A percentile compares a stretch with the other conserved stretches of the same genome.
These are phyloP conservation scores for Xylariaceae sp. DNA, from an alignment of 2,329 filamentous ascomycete species.

Conservation along the genomic window DNA sequence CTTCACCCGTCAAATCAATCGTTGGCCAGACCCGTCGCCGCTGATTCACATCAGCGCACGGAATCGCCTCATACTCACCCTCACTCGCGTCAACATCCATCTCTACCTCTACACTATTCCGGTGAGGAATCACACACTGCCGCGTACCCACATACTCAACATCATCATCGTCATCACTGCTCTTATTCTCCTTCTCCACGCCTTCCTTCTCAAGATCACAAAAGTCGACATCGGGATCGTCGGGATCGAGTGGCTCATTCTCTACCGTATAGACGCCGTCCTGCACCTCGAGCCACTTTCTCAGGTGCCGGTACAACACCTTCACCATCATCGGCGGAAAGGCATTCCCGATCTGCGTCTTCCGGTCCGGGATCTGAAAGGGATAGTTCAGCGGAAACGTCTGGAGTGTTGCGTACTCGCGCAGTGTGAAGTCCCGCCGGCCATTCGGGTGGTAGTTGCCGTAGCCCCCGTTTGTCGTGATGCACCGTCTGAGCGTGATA, in stretches of 20 bases:
- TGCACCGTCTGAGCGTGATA: conserved; percentile 47
- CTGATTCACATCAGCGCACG: conserved; percentile 16
- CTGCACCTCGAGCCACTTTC: conserved; percentile 40
- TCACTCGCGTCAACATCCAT: conserved; percentile 23
- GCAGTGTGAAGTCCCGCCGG: conserved; percentile 54
- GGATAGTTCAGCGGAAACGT: conserved; percentile 57
- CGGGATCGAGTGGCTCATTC: conserved; percentile 22
- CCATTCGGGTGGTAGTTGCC: conserved; percentile 62
- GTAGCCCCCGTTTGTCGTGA: conserved; percentile 59
- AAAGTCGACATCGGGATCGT: conserved; percentile 17
- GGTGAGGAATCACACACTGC: conserved; percentile 2
- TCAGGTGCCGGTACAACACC: conserved; percentile 45
- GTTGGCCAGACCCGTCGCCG: not conserved
- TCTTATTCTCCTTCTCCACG: not conserved
- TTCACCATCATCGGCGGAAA: conserved; percentile 60
- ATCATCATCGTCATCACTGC: conserved; percentile 9
- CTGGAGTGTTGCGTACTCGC: conserved; percentile 65
- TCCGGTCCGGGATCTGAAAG: conserved; percentile 47
- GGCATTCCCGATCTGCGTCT: conserved; percentile 71
- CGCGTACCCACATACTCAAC: conserved; percentile 22
- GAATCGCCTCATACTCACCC: not conserved
- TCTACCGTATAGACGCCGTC: conserved; percentile 34
- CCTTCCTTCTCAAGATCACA: conserved; percentile 12
- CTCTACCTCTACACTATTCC: conserved; percentile 10
- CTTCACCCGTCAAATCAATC: not conserved